Evolutionary conservation across 2,329 filamentous ascomycete species (phyloP).

Genomic region (Curvularia sp.): DNA sequence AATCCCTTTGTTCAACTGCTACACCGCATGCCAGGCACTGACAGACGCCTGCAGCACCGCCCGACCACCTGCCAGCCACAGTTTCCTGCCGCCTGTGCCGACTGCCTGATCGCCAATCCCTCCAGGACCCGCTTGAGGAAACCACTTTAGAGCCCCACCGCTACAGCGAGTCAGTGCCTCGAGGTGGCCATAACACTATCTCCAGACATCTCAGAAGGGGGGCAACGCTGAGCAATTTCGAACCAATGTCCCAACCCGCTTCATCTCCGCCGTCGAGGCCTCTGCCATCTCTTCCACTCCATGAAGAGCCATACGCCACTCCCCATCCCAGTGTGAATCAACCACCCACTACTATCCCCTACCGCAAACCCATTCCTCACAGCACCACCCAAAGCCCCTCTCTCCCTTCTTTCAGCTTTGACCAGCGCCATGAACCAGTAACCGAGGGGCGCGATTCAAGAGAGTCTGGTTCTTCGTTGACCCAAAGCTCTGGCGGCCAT

Average conservation of each 20-base stretch:
- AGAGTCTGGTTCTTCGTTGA: constrained; percentile 45
- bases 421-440: constrained; percentile 40
- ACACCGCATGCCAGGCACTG: constrained; percentile 24
- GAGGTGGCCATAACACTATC: constrained; percentile 18
- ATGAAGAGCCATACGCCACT: constrained; percentile 19
- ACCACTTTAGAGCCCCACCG: constrained; percentile 21
- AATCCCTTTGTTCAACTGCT: constrained; percentile 8
- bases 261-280: constrained; percentile 31
- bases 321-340: constrained; percentile 18
- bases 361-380: constrained; percentile 33
- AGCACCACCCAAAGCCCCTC: constrained; percentile 25
- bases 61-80: neutral
- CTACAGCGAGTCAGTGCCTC: constrained; percentile 25
- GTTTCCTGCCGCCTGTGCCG: constrained; percentile 8
- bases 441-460: constrained; percentile 42
- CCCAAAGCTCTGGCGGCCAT: constrained; percentile 43
- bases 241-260: constrained; percentile 40
- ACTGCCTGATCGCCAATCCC: constrained; percentile 2
- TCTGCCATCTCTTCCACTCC: constrained; percentile 38
- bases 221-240: constrained; percentile 5
- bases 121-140: constrained; percentile 7
- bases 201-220: constrained; percentile 12
- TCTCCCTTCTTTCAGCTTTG: constrained; percentile 44
- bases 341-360: constrained; percentile 31
- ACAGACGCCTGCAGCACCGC: constrained; percentile 16